Conservation (phyloP, 768 basidiomycete species). For the Psilocybe azurescens region DNA sequence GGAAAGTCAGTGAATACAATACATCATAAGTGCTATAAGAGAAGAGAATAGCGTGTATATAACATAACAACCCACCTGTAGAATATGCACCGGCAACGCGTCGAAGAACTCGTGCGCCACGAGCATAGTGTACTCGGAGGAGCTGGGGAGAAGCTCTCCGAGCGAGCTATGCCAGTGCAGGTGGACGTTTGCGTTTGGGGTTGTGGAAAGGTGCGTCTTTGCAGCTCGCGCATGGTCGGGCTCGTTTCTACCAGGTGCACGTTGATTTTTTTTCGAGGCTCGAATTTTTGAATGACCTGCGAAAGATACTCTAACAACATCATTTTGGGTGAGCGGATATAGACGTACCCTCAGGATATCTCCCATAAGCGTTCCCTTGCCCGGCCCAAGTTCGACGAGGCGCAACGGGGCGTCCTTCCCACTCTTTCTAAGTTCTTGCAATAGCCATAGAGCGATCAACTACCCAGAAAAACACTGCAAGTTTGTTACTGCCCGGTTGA, state of each 20-base stretch:
- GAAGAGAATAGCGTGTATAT: background rate
- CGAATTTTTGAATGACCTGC: constrained; percentile 60
- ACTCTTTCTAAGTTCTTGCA: constrained; percentile 72
- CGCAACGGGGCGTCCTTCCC: constrained; percentile 59
- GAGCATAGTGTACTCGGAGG: constrained; percentile 75
- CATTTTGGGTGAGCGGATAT: background rate
- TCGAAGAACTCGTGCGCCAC: constrained; percentile 99
- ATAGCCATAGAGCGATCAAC: constrained; percentile 88
- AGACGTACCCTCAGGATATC: constrained; percentile 82
- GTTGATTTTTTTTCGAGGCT: constrained; percentile 41
- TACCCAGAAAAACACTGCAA: constrained; percentile 38
- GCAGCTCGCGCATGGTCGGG: constrained; percentile 63
- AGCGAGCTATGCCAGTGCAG: constrained; percentile 79
- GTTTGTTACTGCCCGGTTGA: constrained; percentile 44
- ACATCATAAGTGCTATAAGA: background rate
- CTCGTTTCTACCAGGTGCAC: constrained; percentile 89
- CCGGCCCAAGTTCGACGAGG: constrained; percentile 92
- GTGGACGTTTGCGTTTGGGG: constrained; percentile 36
- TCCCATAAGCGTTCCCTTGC: constrained; percentile 88
- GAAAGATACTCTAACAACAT: background rate
- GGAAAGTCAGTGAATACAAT: background rate
- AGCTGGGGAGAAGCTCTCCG: constrained; percentile 60
- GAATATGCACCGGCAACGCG: constrained; percentile 88
- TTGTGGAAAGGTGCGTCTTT: constrained; percentile 54
- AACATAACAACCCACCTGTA: constrained; percentile 62